Percentiles rank a stretch among this genome's conserved stretches.
These are phyloP conservation scores for Globisporangium cystogenes DNA, from an alignment of 352 stramenopile genomes.

Conservation along the genomic window DNA sequence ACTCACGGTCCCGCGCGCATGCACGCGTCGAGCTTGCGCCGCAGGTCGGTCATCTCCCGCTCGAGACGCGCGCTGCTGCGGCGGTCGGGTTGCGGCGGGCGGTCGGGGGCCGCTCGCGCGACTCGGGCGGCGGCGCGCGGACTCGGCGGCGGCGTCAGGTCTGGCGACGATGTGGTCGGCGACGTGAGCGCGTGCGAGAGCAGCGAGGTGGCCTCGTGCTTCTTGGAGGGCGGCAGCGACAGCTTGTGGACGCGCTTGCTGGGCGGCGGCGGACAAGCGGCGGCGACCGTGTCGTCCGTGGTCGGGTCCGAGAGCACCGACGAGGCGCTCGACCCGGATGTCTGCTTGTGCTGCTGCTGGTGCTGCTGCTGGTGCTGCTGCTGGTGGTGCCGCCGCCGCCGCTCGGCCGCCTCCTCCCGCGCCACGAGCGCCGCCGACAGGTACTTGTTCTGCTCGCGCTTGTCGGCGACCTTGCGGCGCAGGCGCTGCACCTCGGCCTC, in stretches of 20 bases:
- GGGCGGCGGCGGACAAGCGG: constrained; percentile 17
- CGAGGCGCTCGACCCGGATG: constrained; percentile 8
- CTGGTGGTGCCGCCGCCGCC: neutral
- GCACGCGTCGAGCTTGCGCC: constrained; percentile 56
- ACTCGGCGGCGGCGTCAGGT: constrained; percentile 33
- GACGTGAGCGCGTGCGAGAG: constrained; percentile 34
- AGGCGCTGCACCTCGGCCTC: constrained; percentile 32
- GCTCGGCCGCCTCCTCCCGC: constrained; percentile 8
- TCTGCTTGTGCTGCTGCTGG: neutral
- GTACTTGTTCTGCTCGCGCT: constrained; percentile 49
- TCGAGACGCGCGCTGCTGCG: constrained; percentile 33
- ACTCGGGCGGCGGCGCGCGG: constrained; percentile 11
- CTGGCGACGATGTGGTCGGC: constrained; percentile 48
- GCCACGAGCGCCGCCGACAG: constrained; percentile 46
- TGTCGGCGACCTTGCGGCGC: constrained; percentile 43
- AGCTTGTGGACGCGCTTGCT: constrained; percentile 23
- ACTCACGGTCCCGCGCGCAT: constrained; percentile 17
- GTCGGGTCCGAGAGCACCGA: constrained; percentile 8
- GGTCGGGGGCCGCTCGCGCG: constrained; percentile 12
- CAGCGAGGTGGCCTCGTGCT: constrained; percentile 6
- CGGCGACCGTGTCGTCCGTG: constrained; percentile 3
- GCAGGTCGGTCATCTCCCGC: constrained; percentile 43
- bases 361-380: neutral
- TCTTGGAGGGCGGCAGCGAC: constrained; percentile 21
- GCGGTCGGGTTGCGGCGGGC: constrained; percentile 12